Base-by-base conservation (phyloP, 2,329 filamentous ascomycete genomes). In the Aspergillus fumigatus region DNA sequence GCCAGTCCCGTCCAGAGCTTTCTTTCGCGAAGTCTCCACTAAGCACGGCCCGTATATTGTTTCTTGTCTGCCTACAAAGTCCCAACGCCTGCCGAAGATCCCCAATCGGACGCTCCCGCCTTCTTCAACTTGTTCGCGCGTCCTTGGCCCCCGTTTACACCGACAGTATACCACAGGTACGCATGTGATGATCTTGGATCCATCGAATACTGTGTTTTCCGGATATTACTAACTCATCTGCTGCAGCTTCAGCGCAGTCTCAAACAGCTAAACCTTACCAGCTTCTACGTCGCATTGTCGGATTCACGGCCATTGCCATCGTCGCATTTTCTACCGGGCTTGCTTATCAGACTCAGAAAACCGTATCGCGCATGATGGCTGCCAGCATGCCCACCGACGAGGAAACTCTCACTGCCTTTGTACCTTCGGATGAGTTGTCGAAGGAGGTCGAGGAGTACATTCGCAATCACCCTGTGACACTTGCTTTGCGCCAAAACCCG, bases 391-490 rank as follows among this genome's bases (percentile, higher is more conserved):
- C 82, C 62, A 83, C 83, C 29, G 89, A 96, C 75, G 85, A 84
- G 66, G 89, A 95, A 65, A 89, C 88, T 23, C 82, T 94, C 59
- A 71, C 73, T 4, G 78, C 88, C 62, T 96, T 85, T 78, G 73
- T 74, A 3, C 84, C 84, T 14, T 70, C 74, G 32, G 83, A 85
- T 69, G 82, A 81, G 10, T 65, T 70, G 45, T 74, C 76, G 50
- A 75, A 71, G 60, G 81, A 83, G 60, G 84, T 95, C 65, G 88
- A 97, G 63, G 79, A 84, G 8, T 83, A 84, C 68, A 90, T 97
- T 72, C 83, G 86, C 67, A 83, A 80, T 48, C 91, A 94, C 76
- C 88, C 90, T 1, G 72, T 96, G n/a, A 82, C 88, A 4, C 71
- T 80, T n/a, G 79, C 82, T 45, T 79, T 97, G 51, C 87, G 92